Evolutionary conservation across 176 grass and related monocot species (phyloP), one percentile per base, ranked within the genome.

Genomic region (Puccinellia tenuiflora): DNA sequence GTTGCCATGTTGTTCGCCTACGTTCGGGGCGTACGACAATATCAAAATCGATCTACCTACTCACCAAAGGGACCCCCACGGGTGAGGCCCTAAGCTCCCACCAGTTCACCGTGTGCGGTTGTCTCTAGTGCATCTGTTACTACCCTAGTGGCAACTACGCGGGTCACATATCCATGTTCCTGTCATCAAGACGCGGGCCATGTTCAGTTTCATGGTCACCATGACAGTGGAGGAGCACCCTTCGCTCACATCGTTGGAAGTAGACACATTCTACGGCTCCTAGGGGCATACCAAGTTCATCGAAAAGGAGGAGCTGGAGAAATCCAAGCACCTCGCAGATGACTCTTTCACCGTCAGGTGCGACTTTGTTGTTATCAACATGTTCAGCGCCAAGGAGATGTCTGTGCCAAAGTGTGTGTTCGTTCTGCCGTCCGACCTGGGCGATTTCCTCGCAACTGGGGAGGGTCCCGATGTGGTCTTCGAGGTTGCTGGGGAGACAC

Each of bases 391-490:
- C 5, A 29, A 46, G 20, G 6, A 61, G 28, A 45, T 25, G 10
- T n/a, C 8, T 21, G 57, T 12, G 37, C 22, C 55, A 2, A 22
- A 55, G 52, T 55, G 43, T 14, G 45, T 33, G 0, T 59, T 24
- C 4, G 73, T 79, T 12, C 24, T 76, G 3, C 84, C 84, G 24
- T 76, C 82, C 11, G 33, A 88, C 53, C 63, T 88, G 25, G 57
- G 57, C 5, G 46, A 85, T 14, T 77, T 88, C 55, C 55, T 25
- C 55, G 10, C 22, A 4, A 26, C 55, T 26, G 10, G 55, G 22
- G 21, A 59, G 24, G 55, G 24, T 11, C 10, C 55, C 22, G 55
- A 59, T 56, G 55, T 59, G 22, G 55, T 13, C 10, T 26, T 59
- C 55, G 4, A 59, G 22, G 4, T 26, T 1, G 10, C 55, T 3